These are phyloP conservation scores for Mariannaea elegans DNA, from an alignment of 2,329 filamentous ascomycete species.

Conservation along the genomic window DNA sequence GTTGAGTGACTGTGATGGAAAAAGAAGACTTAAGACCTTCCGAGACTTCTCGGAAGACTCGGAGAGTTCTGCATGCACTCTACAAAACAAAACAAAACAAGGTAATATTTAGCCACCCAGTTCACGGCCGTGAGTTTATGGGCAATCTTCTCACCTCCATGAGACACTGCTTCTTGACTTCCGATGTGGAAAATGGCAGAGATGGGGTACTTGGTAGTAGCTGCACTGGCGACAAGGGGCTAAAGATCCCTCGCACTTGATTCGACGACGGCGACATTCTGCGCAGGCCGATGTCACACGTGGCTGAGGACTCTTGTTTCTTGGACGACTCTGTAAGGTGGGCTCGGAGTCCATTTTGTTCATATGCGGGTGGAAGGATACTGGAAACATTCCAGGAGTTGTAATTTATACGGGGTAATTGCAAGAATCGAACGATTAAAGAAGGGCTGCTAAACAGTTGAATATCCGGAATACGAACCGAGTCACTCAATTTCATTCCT, in stretches of 20 bases:
- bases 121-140: not conserved
- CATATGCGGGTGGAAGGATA: no score
- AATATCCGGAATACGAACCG: no score
- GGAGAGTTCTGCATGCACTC: not conserved
- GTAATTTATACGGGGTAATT: no score
- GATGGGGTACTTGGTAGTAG: conserved; percentile 21
- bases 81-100: no score
- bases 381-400: no score
- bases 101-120: not conserved
- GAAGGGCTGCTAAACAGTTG: no score
- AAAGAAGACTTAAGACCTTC: not conserved
- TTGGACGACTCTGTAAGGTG: not conserved
- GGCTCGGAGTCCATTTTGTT: no score
- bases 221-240: conserved; percentile 17
- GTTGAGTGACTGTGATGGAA: not conserved
- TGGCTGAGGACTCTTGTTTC: not conserved
- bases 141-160: conserved; percentile 5
- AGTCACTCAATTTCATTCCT: no score
- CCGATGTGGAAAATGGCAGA: conserved; percentile 16
- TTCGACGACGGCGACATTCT: conserved; percentile 19
- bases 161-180: conserved; percentile 15
- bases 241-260: conserved; percentile 16
- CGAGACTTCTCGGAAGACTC: not conserved
- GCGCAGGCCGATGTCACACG: conserved; percentile 10
- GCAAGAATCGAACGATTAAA: no score